Evolutionary conservation across 2,329 filamentous ascomycete species (phyloP), one percentile per base, ranked within the genome.

Genomic region (Trichophyton benhamiae): DNA sequence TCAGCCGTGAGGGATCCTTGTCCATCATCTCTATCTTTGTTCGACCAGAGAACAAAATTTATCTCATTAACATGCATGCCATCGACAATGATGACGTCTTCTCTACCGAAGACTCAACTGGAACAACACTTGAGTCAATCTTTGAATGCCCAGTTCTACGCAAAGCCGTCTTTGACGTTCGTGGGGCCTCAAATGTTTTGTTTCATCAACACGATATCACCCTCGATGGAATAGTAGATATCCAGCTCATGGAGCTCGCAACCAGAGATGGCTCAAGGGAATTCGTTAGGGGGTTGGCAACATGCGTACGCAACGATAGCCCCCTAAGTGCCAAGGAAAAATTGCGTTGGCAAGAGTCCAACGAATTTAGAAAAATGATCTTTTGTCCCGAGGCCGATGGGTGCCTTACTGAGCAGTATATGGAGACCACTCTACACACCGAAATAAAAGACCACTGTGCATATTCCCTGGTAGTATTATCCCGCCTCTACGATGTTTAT

Each of bases 141-240:
- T 68, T 84, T 0, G 77, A 84, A 67, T 75, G 72, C 0, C 5
- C 63, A 0, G 7, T 55, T 0, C 76, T 79, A 15, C 68, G 71
- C 0, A 84, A 85, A 64, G 77, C 79, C 33, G 76, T 85, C 63
- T 85, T 83, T 65, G 82, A 86, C 63, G 73, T 85, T 15, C 79
- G 82, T 64, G 81, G 84, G 7, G 5, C 27, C 65, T 81, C 82
- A 0, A 79, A 84, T 65, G 81, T 82, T 0, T 69, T 86, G 0
- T 82, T 74, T 66, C 67, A 49, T 52, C 78, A 76, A 38, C 83
- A 71, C 63, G 46, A 66, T 0, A 72, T 85, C 63, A 25, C 61
- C 0, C 65, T 85, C 0, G 62, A 65, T 0, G 77, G 79, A 0
- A 67, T 84, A 8, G 63, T 77, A 2, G 81, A 85, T 65, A 60